A percentile compares a stretch with the other conserved stretches of the same genome.
Conservation (phyloP, 2,329 filamentous ascomycete species). For the Xylariaceae sp. region DNA sequence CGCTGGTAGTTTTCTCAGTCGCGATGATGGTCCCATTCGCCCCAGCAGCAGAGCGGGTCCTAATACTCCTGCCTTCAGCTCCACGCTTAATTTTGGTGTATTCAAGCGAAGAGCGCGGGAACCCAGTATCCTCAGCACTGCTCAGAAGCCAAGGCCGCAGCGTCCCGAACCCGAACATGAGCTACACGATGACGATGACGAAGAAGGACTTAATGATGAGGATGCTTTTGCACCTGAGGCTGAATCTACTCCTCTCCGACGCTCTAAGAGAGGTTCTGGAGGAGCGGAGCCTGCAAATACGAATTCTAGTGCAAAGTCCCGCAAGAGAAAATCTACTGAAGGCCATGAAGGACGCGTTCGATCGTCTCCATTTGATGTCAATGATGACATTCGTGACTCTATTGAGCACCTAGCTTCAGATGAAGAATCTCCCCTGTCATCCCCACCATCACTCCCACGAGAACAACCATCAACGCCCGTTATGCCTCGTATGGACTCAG, state of each 20-base stretch:
- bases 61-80: constrained; percentile 44
- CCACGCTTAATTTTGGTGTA: constrained; percentile 58
- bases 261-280: constrained; percentile 49
- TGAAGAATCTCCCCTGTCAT: constrained; percentile 34
- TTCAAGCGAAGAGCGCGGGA: constrained; percentile 65
- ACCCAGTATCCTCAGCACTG: constrained; percentile 66
- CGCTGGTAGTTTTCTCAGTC: constrained; percentile 42
- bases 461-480: constrained; percentile 48
- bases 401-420: constrained; percentile 38
- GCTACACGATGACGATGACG: constrained; percentile 47
- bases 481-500: constrained; percentile 48
- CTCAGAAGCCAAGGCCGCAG: constrained; percentile 49
- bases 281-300: constrained; percentile 34
- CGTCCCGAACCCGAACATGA: constrained; percentile 41
- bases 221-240: constrained; percentile 67
- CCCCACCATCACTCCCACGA: constrained; percentile 30
- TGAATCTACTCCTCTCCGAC: constrained; percentile 70
- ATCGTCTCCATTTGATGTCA: constrained; percentile 44
- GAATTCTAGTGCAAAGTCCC: constrained; percentile 47
- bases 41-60: constrained; percentile 44
- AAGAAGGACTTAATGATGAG: constrained; percentile 46
- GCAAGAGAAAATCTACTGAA: constrained; percentile 65
- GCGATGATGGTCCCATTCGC: constrained; percentile 43
- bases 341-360: constrained; percentile 46
- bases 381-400: constrained; percentile 29